Base-by-base conservation (phyloP, 2,329 filamentous ascomycete genomes). In the Cladosporium sp. region DNA sequence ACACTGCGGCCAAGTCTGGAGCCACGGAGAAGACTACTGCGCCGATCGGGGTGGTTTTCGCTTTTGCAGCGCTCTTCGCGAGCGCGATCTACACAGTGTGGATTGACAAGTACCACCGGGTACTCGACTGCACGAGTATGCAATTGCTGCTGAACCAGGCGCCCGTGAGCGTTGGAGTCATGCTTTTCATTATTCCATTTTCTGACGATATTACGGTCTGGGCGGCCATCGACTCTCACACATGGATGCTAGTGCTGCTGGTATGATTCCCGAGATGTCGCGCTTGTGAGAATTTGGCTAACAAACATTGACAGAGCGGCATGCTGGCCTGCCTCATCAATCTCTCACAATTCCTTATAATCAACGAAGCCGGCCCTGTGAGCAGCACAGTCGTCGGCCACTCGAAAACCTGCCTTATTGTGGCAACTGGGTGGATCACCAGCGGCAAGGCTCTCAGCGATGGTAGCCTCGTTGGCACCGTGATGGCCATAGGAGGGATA, bases 61-160 rank as follows among this genome's bases (percentile, higher is more conserved):
- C 88, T 26, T 85, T 90, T 64, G 71, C 77, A 1, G 88, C 88
- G 58, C 87, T 90, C 13, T 82, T 89, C 61, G 87, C 87, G 18
- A 89, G 86, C 34, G 87, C 87, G 1, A 76, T 90, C 18, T 91
- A 91, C 75, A 90, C 88, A 0, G 85, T 90, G 66, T 89, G 87
- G 86, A 89, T 90, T 72, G 83, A 85, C 60, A 84, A 83, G 71
- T 90, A 88, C 73, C 86, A 89, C 74, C 83, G 85, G 67, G 88
- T 86, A 76, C 81, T 90, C 25, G 82, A 87, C 67, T 86, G 90
- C 79, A 85, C 83, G 69, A 89, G 87, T 76, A 88, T 89, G 84
- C 89, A 91, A 78, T 79, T 91, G 34, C 81, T 91, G 13, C 86
- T 86, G 77, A 90, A 89, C 76, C 88, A 90, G 76, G 86, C 88